These are phyloP conservation scores for Tylopilus felleus DNA, from an alignment of 768 basidiomycete species.

Conservation along the genomic window DNA sequence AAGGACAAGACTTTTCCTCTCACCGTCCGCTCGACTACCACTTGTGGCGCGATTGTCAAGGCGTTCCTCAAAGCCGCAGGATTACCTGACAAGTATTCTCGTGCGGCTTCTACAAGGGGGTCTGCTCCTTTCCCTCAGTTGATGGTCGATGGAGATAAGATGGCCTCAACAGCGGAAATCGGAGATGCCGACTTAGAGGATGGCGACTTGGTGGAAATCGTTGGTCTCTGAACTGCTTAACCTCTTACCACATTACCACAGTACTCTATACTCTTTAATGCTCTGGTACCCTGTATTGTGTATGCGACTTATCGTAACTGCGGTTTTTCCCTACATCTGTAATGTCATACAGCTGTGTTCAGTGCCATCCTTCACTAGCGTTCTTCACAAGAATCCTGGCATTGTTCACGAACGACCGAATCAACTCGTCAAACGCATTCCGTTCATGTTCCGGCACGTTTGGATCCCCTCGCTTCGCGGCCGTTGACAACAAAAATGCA, in stretches of 20 bases:
- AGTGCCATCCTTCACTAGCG: constrained; percentile 49
- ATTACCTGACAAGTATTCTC: constrained; percentile 52
- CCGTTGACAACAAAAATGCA: constrained; percentile 66
- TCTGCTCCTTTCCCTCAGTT: constrained; percentile 33
- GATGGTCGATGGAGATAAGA: constrained; percentile 68
- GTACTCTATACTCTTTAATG: constrained; percentile 15
- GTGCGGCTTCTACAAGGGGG: constrained; percentile 31
- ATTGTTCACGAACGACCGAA: constrained; percentile 91
- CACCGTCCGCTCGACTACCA: constrained; percentile 71
- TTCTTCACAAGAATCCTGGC: constrained; percentile 86
- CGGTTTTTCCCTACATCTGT: not conserved
- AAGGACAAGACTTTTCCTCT: constrained; percentile 54
- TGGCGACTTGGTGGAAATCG: constrained; percentile 75
- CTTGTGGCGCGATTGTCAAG: constrained; percentile 69
- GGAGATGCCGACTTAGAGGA: constrained; percentile 72
- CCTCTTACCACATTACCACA: not conserved
- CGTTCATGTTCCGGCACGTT: constrained; percentile 60
- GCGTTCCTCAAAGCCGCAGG: constrained; percentile 71
- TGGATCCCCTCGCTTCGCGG: constrained; percentile 62
- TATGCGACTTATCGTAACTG: not conserved
- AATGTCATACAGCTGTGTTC: not conserved
- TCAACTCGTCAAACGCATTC: constrained; percentile 83
- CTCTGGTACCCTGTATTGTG: constrained; percentile 4
- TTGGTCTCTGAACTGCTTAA: constrained; percentile 43
- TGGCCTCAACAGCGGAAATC: constrained; percentile 58